Conservation (phyloP, 768 basidiomycete genomes). For the Lactifluus echinatus region DNA sequence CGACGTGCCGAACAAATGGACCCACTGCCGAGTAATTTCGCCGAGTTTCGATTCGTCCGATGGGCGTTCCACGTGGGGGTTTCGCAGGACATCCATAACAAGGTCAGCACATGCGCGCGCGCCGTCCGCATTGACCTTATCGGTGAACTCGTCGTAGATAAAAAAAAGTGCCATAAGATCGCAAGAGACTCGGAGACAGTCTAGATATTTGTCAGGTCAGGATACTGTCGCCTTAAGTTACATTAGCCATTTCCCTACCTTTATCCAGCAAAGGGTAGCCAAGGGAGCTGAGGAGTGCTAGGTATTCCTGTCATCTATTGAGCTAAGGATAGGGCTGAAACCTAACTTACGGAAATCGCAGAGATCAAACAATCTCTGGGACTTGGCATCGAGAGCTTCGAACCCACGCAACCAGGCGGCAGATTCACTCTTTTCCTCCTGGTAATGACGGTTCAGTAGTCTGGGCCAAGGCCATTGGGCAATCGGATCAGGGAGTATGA, state of each 20-base stretch:
- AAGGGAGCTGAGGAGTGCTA: slow-evolving; percentile 34
- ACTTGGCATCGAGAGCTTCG: slow-evolving; percentile 28
- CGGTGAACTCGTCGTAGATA: slow-evolving; percentile 43
- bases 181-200: slow-evolving; percentile 32
- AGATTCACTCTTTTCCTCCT: slow-evolving; percentile 29
- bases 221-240: background rate
- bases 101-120: slow-evolving; percentile 29
- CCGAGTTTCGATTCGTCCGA: slow-evolving; percentile 33
- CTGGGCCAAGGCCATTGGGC: slow-evolving; percentile 38
- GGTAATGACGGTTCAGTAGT: slow-evolving; percentile 32
- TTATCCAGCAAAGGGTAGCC: slow-evolving; percentile 29
- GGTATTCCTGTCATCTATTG: background rate
- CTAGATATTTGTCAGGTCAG: slow-evolving; percentile 3
- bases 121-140: slow-evolving; percentile 28
- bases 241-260: slow-evolving; percentile 24
- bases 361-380: slow-evolving; percentile 33
- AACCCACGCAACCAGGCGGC: slow-evolving; percentile 33
- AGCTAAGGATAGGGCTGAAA: background rate
- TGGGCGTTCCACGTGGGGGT: slow-evolving; percentile 31
- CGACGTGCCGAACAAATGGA: background rate
- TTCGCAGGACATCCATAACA: slow-evolving; percentile 33
- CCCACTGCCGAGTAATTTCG: slow-evolving; percentile 36
- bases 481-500: slow-evolving; percentile 34
- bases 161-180: slow-evolving; percentile 47
- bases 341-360: slow-evolving; percentile 34